Evolutionary conservation across 2,329 filamentous ascomycete genomes (phyloP), one percentile per base, ranked within the genome.

Genomic region (Fusarium sulawesiense): DNA sequence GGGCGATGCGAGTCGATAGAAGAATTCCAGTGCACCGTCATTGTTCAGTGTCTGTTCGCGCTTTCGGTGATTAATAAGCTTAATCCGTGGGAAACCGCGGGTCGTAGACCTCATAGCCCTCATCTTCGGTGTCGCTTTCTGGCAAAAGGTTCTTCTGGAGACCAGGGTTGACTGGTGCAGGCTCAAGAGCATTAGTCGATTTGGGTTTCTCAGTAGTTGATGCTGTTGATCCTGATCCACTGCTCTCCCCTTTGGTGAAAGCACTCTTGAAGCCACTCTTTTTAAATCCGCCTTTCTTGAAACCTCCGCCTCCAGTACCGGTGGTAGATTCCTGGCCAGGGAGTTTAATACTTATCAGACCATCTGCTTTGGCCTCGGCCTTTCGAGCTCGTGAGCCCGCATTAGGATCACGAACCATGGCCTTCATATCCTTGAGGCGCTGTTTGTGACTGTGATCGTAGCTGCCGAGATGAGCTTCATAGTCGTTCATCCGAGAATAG

Each of bases 371-470:
- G 55, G 89, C 89, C 77, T 93, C 90, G 34, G 89, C 88, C 74
- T 88, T 89, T n/a, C 90, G 84, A 4, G 91, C 89, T 72, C 89
- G 88, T 23, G 85, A 87, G 16, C 85, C 86, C 25, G 89, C 89
- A 56, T 85, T 86, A 3, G 92, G 89, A 71, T 93, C 91, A 72
- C 91, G 89, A 32, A 92, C 90, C 84, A 94, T 91, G 75, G 92
- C 90, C 81, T 93, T 93, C 92, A 95, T 94, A 75, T 96, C 92
- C 80, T 93, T 93, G 62, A 94, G 87, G 51, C 93, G 91, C 83
- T 97, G 94, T 79, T 94, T 94, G 81, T 99, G 96, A 74, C 93
- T 92, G 81, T 99, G 96, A 78, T 98, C 96, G 80, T 98, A 98
- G 75, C 92, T 96, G 69, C 90, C 90, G 60, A 98, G 92, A 79